phyloP scores from a whole-genome alignment of 371 early-diverging fungal species.

The Circinella umbellata region DNA sequence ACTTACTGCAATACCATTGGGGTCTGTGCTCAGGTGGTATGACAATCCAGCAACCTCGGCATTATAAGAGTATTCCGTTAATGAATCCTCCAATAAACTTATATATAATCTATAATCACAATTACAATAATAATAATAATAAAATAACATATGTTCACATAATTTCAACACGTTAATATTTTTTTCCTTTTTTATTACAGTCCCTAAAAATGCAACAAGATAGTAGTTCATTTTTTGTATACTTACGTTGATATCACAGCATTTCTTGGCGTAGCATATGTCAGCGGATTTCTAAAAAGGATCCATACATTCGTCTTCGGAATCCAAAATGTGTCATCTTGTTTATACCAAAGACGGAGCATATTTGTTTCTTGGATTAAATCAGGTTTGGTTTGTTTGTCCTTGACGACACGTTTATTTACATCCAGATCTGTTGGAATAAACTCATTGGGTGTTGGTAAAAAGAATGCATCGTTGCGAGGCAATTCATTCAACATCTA shows the following conservation, averaged over 20 bases:
- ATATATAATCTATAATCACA: slow-evolving; percentile 64
- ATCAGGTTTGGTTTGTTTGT: slow-evolving; percentile 50
- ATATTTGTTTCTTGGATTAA: slow-evolving; percentile 70
- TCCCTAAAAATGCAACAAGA: neutral
- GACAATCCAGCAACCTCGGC: slow-evolving; percentile 86
- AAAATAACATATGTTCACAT: neutral
- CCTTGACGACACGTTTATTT: slow-evolving; percentile 38
- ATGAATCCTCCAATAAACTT: slow-evolving; percentile 73
- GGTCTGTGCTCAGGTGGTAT: slow-evolving; percentile 66
- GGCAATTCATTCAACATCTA: slow-evolving; percentile 51
- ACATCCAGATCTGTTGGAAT: slow-evolving; percentile 74
- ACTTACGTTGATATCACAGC: slow-evolving; percentile 44
- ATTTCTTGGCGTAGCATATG: slow-evolving; percentile 59
- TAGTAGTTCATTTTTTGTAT: neutral
- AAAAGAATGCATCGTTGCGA: slow-evolving; percentile 62
- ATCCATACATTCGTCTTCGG: slow-evolving; percentile 73
- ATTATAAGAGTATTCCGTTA: slow-evolving; percentile 85
- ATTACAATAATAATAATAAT: neutral
- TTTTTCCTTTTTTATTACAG: neutral
- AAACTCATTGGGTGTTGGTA: slow-evolving; percentile 84
- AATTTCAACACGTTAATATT: neutral
- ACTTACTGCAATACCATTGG: slow-evolving; percentile 63
- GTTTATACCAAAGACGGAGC: slow-evolving; percentile 88
- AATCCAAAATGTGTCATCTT: slow-evolving; percentile 87
- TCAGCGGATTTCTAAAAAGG: slow-evolving; percentile 57